These are phyloP conservation scores for Neonectria magnoliae DNA, from an alignment of 2,329 filamentous ascomycete species.

Conservation along the genomic window DNA sequence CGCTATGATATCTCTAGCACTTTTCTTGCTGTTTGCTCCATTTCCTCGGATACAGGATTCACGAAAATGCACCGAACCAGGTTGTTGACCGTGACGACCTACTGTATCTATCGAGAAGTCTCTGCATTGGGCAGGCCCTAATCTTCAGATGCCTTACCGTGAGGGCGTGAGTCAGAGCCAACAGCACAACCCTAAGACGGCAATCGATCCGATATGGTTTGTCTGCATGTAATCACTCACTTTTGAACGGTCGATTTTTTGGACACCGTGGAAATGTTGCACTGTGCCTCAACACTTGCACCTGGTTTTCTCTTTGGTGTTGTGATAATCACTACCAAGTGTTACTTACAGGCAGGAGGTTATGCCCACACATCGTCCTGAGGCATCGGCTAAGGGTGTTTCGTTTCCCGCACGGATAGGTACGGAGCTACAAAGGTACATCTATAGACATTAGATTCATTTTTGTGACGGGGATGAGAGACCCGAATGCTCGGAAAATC, in stretches of 20 bases:
- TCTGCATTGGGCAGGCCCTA: too few relatives aligned
- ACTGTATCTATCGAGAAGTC: too few relatives aligned
- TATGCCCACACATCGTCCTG: neutral
- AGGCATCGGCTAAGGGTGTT: too few relatives aligned
- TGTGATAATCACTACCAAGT: neutral
- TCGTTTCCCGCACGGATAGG: neutral
- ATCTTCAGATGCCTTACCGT: too few relatives aligned
- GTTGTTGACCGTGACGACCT: neutral
- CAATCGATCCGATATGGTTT: too few relatives aligned
- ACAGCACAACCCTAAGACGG: too few relatives aligned
- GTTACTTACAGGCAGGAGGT: neutral
- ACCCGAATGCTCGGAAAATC: slow-evolving; percentile 1
- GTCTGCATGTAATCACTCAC: too few relatives aligned
- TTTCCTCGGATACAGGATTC: neutral
- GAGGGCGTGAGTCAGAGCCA: too few relatives aligned
- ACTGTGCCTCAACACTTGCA: neutral
- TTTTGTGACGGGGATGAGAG: neutral
- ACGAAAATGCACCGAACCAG: too few relatives aligned
- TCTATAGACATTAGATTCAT: neutral
- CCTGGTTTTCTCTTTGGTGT: neutral
- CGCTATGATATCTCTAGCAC: neutral
- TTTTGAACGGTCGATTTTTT: too few relatives aligned
- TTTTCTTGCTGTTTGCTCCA: neutral
- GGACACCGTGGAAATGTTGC: neutral
- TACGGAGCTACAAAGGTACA: neutral